phyloP scores from a whole-genome alignment of 2,329 filamentous ascomycete genomes.

The Graphilbum fragrans region DNA sequence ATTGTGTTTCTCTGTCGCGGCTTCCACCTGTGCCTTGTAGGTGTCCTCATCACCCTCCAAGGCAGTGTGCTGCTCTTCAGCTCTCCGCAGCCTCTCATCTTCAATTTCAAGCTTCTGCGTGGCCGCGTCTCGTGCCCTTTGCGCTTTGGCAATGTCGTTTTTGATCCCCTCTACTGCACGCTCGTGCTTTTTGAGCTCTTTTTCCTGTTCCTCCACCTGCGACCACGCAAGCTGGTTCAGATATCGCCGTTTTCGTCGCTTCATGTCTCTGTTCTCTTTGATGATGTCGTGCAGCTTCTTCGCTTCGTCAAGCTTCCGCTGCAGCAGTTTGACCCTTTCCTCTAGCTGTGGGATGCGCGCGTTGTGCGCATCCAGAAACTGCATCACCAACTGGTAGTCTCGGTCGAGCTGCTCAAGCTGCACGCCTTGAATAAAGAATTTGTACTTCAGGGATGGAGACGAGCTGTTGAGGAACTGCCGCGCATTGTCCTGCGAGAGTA shows the following conservation, averaged over 20 bases:
- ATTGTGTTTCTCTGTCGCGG: conserved; percentile 39
- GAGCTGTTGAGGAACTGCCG: conserved; percentile 85
- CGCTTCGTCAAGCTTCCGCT: conserved; percentile 47
- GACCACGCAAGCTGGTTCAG: conserved; percentile 70
- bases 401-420: conserved; percentile 85
- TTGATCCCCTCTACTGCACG: conserved; percentile 24
- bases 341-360: conserved; percentile 47
- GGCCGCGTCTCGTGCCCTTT: conserved; percentile 24
- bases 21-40: conserved; percentile 31
- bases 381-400: conserved; percentile 76
- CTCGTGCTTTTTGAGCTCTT: conserved; percentile 24
- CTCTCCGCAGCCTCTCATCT: conserved; percentile 30
- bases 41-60: conserved; percentile 33
- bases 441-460: conserved; percentile 77
- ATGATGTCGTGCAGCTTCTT: conserved; percentile 52
- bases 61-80: conserved; percentile 25
- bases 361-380: conserved; percentile 63
- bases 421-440: conserved; percentile 89
- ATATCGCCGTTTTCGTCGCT: conserved; percentile 45
- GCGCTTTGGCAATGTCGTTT: conserved; percentile 28
- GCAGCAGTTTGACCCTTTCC: conserved; percentile 51
- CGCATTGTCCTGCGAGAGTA: conserved; percentile 90
- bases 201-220: conserved; percentile 70
- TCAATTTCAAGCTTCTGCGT: conserved; percentile 35
- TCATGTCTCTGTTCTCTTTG: conserved; percentile 53